These are phyloP conservation scores for Cyanodermella asteris DNA, from an alignment of 2,329 filamentous ascomycete species.

Conservation along the genomic window DNA sequence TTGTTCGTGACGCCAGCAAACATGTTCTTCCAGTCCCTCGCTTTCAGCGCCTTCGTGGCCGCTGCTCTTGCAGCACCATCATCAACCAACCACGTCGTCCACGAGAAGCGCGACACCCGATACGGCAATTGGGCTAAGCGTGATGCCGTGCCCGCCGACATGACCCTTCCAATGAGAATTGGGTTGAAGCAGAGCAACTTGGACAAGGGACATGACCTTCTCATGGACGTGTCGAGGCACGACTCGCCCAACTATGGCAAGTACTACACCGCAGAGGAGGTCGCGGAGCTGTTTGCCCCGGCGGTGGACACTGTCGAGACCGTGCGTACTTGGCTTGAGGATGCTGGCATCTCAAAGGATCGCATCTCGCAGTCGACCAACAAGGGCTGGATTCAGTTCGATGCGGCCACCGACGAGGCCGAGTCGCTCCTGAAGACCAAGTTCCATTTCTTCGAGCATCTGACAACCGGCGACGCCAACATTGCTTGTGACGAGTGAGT, in stretches of 20 bases:
- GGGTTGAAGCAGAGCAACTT: slow-evolving; percentile 24
- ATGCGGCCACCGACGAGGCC: slow-evolving; percentile 30
- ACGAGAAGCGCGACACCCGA: slow-evolving; percentile 18
- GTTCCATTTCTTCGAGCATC: slow-evolving; percentile 20
- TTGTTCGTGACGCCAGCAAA: too few species aligned
- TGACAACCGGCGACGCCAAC: slow-evolving; percentile 13
- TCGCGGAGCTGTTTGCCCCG: slow-evolving; percentile 22
- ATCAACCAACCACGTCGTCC: slow-evolving; percentile 17
- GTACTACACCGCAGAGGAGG: slow-evolving; percentile 20
- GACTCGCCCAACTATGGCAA: slow-evolving; percentile 20
- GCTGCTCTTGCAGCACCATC: slow-evolving; percentile 11
- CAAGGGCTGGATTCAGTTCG: slow-evolving; percentile 32
- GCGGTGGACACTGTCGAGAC: slow-evolving; percentile 23
- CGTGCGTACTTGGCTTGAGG: slow-evolving; percentile 15
- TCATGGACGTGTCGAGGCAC: slow-evolving; percentile 25
- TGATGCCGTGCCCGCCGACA: slow-evolving; percentile 14
- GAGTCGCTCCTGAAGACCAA: slow-evolving; percentile 31
- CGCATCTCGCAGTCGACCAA: slow-evolving; percentile 29
- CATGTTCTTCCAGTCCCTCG: slow-evolving; percentile 6
- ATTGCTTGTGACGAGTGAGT: slow-evolving; percentile 16
- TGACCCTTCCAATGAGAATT: slow-evolving; percentile 23
- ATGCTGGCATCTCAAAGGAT: slow-evolving; percentile 28
- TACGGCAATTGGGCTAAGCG: slow-evolving; percentile 18
- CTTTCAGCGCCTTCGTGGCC: slow-evolving; percentile 5
- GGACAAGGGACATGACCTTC: slow-evolving; percentile 20